phyloP scores from a whole-genome alignment of 1,139 yeast genomes.

The Yamadazyma oceani region DNA sequence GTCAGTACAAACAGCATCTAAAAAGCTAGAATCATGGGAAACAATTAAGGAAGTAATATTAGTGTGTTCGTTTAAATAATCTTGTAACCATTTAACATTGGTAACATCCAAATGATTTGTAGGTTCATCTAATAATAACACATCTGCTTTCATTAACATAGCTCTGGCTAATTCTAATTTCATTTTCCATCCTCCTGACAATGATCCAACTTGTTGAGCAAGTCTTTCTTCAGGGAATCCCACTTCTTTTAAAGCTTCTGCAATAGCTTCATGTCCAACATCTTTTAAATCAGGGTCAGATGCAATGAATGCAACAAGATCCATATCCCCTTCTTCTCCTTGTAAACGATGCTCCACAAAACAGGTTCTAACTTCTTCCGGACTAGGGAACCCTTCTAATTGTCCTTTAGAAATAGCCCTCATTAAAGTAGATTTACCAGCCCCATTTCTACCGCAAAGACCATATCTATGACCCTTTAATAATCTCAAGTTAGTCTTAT shows the following conservation, averaged over 20 bases:
- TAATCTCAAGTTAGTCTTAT: conserved; percentile 84
- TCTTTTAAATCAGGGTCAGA: conserved; percentile 76
- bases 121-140: conserved; percentile 93
- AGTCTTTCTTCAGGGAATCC: conserved; percentile 93
- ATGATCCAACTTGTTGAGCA: conserved; percentile 85
- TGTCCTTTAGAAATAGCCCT: conserved; percentile 96
- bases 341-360: conserved; percentile 97
- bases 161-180: conserved; percentile 97
- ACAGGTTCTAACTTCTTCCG: conserved; percentile 85
- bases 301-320: conserved; percentile 85
- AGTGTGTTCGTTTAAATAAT: conserved; percentile 75
- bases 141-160: conserved; percentile 96
- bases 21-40: conserved; percentile 96
- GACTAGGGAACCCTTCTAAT: conserved; percentile 95
- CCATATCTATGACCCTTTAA: conserved; percentile 97
- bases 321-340: conserved; percentile 92
- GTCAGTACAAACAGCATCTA: conserved; percentile 94
- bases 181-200: conserved; percentile 99
- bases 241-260: conserved; percentile 74
- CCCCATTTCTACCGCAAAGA: conserved; percentile 98
- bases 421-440: conserved; percentile 97
- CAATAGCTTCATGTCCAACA: conserved; percentile 67
- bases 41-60: conserved; percentile 93
- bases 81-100: conserved; percentile 92
- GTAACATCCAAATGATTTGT: conserved; percentile 96